Base-by-base conservation (phyloP, 768 basidiomycete species). In the Chalciporus piperatus region DNA sequence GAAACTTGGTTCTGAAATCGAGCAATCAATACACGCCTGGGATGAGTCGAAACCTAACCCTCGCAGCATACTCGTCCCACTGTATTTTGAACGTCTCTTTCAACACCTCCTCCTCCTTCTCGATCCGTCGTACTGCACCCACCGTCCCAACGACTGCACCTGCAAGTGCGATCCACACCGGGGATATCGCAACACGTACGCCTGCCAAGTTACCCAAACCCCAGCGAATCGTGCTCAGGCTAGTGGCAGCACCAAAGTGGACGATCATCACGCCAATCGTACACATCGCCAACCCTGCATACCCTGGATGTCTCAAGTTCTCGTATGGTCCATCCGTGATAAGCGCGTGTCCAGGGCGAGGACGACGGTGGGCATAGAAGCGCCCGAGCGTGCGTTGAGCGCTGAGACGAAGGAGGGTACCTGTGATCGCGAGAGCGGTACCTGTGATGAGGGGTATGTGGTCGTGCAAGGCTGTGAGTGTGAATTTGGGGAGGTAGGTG, bases 21-120 rank as follows among this genome's bases (percentile, higher is more conserved):
- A 37, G 4, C n/a, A 6, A n/a, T 59, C 56, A 81, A 59, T 74
- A 76, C 13, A 82, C 35, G 27, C 75, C 70, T 19, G 81, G 81
- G 42, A 82, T 56, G 27, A 83, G 63, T 48, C 62, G 78, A 48
- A 75, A 80, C 9, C 70, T 76, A 11, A 82, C 81, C 35, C 54
- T 64, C 41, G 52, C 52, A 7, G 73, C 74, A 77, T 78, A 83
- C 1, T 60, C 56, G 28, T 52, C 61, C 61, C 61, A 62, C 28
- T 62, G 53, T 13, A n/a, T 49, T 25, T 51, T 52, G 49, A 62
- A 62, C 40, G 52, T 53, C 4, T 22, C 40, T 9, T 16, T 55
- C 33, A 63, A 41, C 8, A 39, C 27, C 8, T 19, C 49, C 10
- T 62, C 61, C 41, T 63, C 61, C 10, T 35, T 47, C 3, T 13